Evolutionary conservation across 1,139 yeast genomes (phyloP).

Genomic region (Geotrichum candidum): DNA sequence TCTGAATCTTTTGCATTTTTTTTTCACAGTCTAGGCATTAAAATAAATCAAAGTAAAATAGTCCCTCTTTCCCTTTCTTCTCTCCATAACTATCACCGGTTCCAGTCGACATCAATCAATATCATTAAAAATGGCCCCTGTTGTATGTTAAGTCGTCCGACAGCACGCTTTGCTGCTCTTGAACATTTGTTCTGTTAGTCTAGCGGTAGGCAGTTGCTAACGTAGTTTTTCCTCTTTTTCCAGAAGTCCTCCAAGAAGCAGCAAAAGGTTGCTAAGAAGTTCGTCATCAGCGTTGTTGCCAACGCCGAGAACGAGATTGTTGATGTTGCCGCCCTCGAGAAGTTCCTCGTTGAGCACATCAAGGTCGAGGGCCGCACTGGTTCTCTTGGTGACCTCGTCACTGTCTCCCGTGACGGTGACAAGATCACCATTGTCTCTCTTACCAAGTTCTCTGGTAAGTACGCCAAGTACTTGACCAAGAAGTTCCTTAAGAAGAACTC

Average conservation of each 20-base stretch:
- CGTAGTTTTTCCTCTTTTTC: conserved; percentile 27
- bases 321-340: conserved; percentile 96
- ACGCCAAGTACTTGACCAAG: conserved; percentile 98
- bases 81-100: neutral
- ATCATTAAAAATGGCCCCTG: conserved; percentile 69
- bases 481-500: conserved; percentile 99
- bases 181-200: conserved; percentile 24
- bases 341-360: conserved; percentile 98
- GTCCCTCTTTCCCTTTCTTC: neutral
- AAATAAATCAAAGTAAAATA: neutral
- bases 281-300: conserved; percentile 93
- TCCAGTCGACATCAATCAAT: conserved; percentile 7
- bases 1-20: neutral
- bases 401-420: conserved; percentile 80
- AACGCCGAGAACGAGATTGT: conserved; percentile 93
- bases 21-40: neutral
- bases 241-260: conserved; percentile 72
- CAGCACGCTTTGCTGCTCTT: conserved; percentile 27
- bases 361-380: conserved; percentile 96
- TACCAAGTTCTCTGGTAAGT: conserved; percentile 98
- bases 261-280: conserved; percentile 43
- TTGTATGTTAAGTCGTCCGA: conserved; percentile 50
- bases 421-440: conserved; percentile 79
- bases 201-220: conserved; percentile 44
- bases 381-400: conserved; percentile 92